phyloP scores from a whole-genome alignment of 75 land plant species.

The Picea glauca region DNA sequence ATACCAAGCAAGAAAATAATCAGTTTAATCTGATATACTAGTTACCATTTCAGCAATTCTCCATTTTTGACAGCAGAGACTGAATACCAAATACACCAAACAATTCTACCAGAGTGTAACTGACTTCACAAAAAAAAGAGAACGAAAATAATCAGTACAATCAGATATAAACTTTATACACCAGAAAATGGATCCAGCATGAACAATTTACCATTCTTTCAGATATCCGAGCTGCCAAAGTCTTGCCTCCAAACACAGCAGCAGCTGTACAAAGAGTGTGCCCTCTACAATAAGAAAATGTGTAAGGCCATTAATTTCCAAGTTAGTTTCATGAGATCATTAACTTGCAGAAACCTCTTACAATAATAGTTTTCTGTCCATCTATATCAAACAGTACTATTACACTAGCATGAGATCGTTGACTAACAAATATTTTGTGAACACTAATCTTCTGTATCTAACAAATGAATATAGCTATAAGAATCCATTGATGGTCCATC shows the following conservation, averaged over 20 bases:
- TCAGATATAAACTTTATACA: neutral
- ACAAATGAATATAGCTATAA: neutral
- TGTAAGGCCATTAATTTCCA: neutral
- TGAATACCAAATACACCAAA: slow-evolving; percentile 70
- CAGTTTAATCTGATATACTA: neutral
- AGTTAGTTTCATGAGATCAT: neutral
- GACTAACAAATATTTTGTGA: neutral
- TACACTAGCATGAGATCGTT: neutral
- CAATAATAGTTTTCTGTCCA: neutral
- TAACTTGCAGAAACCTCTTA: neutral
- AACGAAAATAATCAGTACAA: neutral
- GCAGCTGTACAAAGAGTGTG: slow-evolving; percentile 82
- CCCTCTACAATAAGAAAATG: slow-evolving; percentile 43
- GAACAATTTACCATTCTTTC: slow-evolving; percentile 63
- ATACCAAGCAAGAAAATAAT: neutral
- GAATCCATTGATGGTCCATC: slow-evolving; percentile 7
- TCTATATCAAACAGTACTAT: neutral
- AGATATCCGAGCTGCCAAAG: slow-evolving; percentile 84
- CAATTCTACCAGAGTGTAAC: slow-evolving; percentile 65
- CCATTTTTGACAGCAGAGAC: neutral
- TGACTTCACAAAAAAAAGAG: slow-evolving; percentile 23
- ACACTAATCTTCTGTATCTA: neutral
- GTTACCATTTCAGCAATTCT: neutral
- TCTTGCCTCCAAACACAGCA: slow-evolving; percentile 90
- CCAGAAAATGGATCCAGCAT: neutral